Evolutionary conservation across 306 rosid genomes (phyloP), one percentile per base, ranked within the genome.

Genomic region (Gynostemma pentaphyllum): DNA sequence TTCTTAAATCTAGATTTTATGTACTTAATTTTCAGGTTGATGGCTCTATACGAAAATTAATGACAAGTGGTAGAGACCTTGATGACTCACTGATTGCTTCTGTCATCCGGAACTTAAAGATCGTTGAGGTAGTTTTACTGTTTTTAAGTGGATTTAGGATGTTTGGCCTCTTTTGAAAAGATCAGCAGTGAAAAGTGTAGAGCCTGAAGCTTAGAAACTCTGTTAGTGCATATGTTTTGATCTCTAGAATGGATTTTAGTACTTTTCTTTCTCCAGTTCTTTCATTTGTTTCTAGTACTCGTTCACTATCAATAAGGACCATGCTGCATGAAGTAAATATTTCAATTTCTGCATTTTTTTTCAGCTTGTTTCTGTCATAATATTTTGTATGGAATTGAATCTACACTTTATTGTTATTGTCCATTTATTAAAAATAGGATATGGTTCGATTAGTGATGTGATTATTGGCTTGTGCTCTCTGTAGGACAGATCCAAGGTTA

Each of bases 401-500:
- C 66, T 46, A 56, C 53, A 63, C 69, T 69, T 71, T 67, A 37
- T 59, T 41, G 18, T 45, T 28, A 13, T 18, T 29, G 14, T 30
- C 7, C 45, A 30, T 32, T 57, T 57, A 52, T 69, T 18, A 45
- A 46, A 53, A 59, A 76, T 66, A 45, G 54, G 39, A 66, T 67
- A 44, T 80, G 49, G 66, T 61, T 71, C 74, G 81, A 82, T 70
- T 69, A 72, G 67, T 74, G 62, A 74, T 73, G 70, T 77, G 72
- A 68, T 70, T 76, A 55, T 63, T 78, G 64, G 75, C 78, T 78
- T 83, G 68, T 77, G 49, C 84, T 72, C 61, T 72, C 72, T 88
- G 83, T 92, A 92, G 98, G 94, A 82, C 90, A 92, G 88, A 77
- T 88, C 95, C 79, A 74, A 76, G 92, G 95, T 92, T 70, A 81